Evolutionary conservation across 176 grass and related monocot genomes (phyloP), one percentile per base, ranked within the genome.

Genomic region (Dendrocalamus sinicus): DNA sequence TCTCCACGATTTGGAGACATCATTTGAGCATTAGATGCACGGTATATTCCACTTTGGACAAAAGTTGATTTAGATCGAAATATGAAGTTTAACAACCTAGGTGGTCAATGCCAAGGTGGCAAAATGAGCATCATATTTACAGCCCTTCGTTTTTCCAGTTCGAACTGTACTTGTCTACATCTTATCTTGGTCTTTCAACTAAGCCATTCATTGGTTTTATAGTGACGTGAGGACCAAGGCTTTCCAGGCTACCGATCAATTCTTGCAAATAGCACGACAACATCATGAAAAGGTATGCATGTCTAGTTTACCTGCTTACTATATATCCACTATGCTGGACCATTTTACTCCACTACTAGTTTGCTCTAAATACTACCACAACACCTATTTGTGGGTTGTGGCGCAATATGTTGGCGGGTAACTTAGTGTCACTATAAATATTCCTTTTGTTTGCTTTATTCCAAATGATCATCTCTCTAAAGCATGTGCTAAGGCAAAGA

Each of bases 171-270:
- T 63, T 72, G 73, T 77, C 35, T 75, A 59, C 23, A 81, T 28
- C 5, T 67, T 63, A 75, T 58, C 79, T 73, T 87, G 24, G 12
- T 81, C 14, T 62, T 55, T 60, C 26, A 81, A 77, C 75, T 75
- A 77, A 74, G 45, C 16, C 77, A 50, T 70, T 51, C 28, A 81
- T 54, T 84, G 32, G n/a, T 73, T 81, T 71, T 80, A 24, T 79
- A 99, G 97, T 87, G 97, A 99, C 79, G 97, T 99, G 75, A 92
- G 97, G 78, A 94, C 89, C 75, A 96, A 99, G 81, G 97, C 97
- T 72, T 99, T 99, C 83, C 88, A 94, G 91, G 97, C 97, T 88
- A 89, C 91, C 53, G 94, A 99, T 86, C 97, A 99, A 46, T 99
- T 96, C 76, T 84, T 99, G 92, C 85, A 84, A 80, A 89, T 99